Conservation (phyloP, 2,329 filamentous ascomycete species). For the Keithomyces neogunnii region DNA sequence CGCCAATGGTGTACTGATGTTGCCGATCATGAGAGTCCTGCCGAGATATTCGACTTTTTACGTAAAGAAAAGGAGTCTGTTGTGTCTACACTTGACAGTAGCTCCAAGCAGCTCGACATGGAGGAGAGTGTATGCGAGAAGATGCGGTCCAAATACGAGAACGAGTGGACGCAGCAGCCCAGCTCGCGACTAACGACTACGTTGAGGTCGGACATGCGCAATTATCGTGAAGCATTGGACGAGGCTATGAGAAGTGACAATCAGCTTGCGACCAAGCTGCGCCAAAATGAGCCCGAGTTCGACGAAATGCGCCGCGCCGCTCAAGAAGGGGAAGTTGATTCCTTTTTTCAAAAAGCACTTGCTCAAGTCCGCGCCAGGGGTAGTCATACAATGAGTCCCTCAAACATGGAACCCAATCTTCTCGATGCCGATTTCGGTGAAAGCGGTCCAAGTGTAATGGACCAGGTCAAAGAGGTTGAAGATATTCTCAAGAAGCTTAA, state of each 20-base stretch:
- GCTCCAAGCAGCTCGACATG: slow-evolving; percentile 85
- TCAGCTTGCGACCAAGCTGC: slow-evolving; percentile 73
- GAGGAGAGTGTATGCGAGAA: slow-evolving; percentile 98
- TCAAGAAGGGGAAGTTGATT: slow-evolving; percentile 77
- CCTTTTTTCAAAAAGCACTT: slow-evolving; percentile 80
- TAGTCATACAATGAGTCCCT: slow-evolving; percentile 53
- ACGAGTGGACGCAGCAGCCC: slow-evolving; percentile 94
- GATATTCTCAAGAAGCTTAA: slow-evolving; percentile 86
- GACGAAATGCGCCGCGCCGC: slow-evolving; percentile 91
- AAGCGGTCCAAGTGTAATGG: slow-evolving; percentile 67
- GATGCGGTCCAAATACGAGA: slow-evolving; percentile 95
- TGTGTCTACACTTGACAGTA: slow-evolving; percentile 62
- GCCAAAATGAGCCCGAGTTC: slow-evolving; percentile 81
- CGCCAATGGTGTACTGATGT: slow-evolving; percentile 90
- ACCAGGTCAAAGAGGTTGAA: slow-evolving; percentile 84
- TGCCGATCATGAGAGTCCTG: slow-evolving; percentile 73
- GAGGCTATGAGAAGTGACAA: slow-evolving; percentile 82
- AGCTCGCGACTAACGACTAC: slow-evolving; percentile 85
- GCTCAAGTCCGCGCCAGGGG: slow-evolving; percentile 63
- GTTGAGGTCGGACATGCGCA: slow-evolving; percentile 75
- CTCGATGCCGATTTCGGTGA: slow-evolving; percentile 91
- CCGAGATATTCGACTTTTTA: slow-evolving; percentile 69
- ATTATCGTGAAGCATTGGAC: slow-evolving; percentile 80
- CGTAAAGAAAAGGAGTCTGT: slow-evolving; percentile 71
- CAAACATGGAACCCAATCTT: slow-evolving; percentile 62